phyloP scores from a whole-genome alignment of 805 yeast genomes.

The Wickerhamomyces pijperi region DNA sequence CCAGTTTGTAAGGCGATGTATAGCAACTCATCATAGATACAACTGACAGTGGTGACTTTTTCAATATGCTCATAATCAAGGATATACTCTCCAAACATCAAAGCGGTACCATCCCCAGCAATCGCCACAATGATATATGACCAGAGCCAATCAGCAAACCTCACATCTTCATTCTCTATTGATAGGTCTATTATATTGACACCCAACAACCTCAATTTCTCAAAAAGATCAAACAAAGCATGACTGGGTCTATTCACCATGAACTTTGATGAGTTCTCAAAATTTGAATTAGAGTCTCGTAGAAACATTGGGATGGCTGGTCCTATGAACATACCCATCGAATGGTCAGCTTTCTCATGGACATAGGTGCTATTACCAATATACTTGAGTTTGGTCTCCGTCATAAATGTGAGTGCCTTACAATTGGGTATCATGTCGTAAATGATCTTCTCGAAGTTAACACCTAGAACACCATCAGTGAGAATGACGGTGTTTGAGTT shows the following conservation, averaged over 20 bases:
- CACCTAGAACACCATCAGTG: constrained; percentile 9
- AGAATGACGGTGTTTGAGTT: constrained; percentile 3
- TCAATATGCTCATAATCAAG: background rate
- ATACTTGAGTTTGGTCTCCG: background rate
- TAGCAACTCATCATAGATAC: background rate
- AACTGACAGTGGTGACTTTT: background rate
- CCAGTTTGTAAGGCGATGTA: background rate
- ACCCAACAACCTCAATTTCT: no score
- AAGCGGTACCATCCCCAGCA: background rate
- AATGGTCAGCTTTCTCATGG: background rate
- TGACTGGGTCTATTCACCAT: no score
- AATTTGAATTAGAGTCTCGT: no score
- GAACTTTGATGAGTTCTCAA: no score
- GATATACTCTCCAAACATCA: background rate
- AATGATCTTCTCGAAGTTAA: constrained; percentile 4
- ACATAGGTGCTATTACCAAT: background rate
- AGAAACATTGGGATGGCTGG: no score
- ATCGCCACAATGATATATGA: background rate
- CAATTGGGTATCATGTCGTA: background rate
- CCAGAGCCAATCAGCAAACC: background rate
- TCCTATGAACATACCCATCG: background rate
- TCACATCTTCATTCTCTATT: no score
- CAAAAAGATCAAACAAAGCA: no score
- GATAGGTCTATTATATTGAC: no score
- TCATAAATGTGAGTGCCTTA: constrained; percentile 10